Evolutionary conservation across 2,329 filamentous ascomycete genomes (phyloP).

Genomic region (Colletotrichum tropicale): DNA sequence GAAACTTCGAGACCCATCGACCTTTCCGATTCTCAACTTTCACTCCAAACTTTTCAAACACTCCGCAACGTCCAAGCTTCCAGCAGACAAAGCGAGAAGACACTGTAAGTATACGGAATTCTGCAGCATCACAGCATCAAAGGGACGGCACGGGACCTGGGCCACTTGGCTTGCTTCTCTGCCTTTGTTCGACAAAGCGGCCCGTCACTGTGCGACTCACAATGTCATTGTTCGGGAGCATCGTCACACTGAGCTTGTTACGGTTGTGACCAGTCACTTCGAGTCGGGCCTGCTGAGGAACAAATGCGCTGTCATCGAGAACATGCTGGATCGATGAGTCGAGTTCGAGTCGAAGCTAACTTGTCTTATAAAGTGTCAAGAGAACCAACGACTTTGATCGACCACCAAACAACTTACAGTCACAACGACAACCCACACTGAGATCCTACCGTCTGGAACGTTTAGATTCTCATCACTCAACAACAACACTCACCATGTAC

Average conservation of each 20-base stretch:
- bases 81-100: conserved; percentile 18
- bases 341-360: conserved; percentile 2
- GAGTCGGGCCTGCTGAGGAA: conserved; percentile 16
- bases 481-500: conserved; percentile 54
- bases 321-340: not conserved
- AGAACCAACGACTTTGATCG: conserved; percentile 5
- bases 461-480: conserved; percentile 29
- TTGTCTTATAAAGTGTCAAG: conserved; percentile 10
- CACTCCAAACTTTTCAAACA: conserved; percentile 11
- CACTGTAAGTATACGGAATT: conserved; percentile 17
- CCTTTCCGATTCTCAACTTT: conserved; percentile 12
- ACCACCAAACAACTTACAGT: conserved; percentile 4
- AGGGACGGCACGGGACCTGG: not conserved
- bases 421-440: conserved; percentile 15
- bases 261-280: conserved; percentile 8
- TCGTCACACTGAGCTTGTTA: not conserved
- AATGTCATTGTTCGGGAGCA: conserved; percentile 16
- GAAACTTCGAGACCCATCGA: conserved; percentile 18
- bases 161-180: not conserved
- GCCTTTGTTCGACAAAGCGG: conserved; percentile 15
- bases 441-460: conserved; percentile 44
- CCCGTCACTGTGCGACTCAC: conserved; percentile 3
- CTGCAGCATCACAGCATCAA: not conserved
- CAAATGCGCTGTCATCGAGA: conserved; percentile 8
- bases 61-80: conserved; percentile 4